phyloP scores from a whole-genome alignment of 208 protist genomes.

The Acanthamoeba castellanii region DNA sequence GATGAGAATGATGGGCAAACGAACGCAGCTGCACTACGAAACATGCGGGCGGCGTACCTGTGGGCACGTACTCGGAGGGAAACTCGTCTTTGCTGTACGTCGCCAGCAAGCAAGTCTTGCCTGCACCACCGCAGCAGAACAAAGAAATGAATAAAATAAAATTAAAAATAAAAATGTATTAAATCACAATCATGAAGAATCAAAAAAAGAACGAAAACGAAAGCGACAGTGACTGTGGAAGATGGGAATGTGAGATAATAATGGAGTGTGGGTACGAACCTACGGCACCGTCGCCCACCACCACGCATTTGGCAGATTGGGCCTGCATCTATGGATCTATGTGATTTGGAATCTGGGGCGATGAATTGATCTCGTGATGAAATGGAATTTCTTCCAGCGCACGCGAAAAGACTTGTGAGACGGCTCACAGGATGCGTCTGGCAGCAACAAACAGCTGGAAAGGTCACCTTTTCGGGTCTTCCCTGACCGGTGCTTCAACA shows the following conservation, averaged over 20 bases:
- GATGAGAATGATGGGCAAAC: neutral
- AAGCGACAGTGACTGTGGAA: neutral
- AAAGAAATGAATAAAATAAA: neutral
- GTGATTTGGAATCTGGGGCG: neutral
- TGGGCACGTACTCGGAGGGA: constrained; percentile 54
- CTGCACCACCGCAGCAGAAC: neutral
- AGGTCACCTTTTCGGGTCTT: too few relatives aligned
- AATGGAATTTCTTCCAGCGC: too few relatives aligned
- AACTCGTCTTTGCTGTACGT: constrained; percentile 49
- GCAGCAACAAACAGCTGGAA: neutral
- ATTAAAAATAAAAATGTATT: neutral
- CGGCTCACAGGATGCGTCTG: neutral
- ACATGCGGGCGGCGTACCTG: neutral
- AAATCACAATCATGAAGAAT: neutral
- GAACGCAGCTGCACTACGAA: neutral
- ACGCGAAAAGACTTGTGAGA: too few relatives aligned
- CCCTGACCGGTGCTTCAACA: too few relatives aligned
- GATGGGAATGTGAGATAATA: neutral
- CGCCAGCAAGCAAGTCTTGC: constrained; percentile 57
- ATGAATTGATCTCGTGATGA: neutral
- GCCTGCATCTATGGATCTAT: neutral
- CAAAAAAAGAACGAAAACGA: constrained; percentile 11
- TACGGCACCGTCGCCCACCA: constrained; percentile 60
- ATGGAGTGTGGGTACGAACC: neutral
- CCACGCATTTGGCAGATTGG: constrained; percentile 59